Percentiles rank a stretch among this genome's conserved stretches.
phyloP scores from a whole-genome alignment of 139 green algal species.

The Haematococcus lacustris region DNA sequence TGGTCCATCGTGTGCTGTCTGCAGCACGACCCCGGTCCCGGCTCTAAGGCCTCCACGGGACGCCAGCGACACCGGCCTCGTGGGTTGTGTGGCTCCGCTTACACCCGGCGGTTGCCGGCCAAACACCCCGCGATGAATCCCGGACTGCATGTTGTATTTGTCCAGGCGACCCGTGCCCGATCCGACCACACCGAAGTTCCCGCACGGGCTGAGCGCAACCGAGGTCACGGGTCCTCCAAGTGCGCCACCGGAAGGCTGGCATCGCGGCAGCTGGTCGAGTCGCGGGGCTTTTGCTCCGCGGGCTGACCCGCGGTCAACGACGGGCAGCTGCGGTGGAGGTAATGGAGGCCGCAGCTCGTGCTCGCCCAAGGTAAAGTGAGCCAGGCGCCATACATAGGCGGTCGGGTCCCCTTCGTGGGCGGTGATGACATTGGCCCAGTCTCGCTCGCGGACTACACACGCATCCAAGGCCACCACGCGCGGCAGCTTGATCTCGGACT shows the following conservation, averaged over 20 bases:
- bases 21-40: no score
- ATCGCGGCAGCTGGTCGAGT: background rate
- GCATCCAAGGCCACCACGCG: conserved; percentile 60
- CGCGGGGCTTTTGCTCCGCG: background rate
- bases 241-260: background rate
- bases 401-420: conserved; percentile 74
- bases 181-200: conserved; percentile 94
- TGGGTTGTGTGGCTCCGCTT: background rate
- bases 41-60: no score
- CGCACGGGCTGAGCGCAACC: conserved; percentile 76
- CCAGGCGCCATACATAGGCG: conserved; percentile 89
- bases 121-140: conserved; percentile 60
- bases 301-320: background rate
- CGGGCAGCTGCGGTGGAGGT: background rate
- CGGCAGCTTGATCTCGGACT: conserved; percentile 82
- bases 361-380: conserved; percentile 64
- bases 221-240: conserved; percentile 40
- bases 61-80: background rate
- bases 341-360: conserved; percentile 53
- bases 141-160: conserved; percentile 95
- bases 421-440: conserved; percentile 95
- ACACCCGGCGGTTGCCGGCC: background rate
- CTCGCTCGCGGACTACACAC: conserved; percentile 73
- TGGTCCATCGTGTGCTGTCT: conserved; percentile 57
- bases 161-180: conserved; percentile 66